Evolutionary conservation across 2,329 filamentous ascomycete species (phyloP).

Genomic region (Aspergillus sp.): DNA sequence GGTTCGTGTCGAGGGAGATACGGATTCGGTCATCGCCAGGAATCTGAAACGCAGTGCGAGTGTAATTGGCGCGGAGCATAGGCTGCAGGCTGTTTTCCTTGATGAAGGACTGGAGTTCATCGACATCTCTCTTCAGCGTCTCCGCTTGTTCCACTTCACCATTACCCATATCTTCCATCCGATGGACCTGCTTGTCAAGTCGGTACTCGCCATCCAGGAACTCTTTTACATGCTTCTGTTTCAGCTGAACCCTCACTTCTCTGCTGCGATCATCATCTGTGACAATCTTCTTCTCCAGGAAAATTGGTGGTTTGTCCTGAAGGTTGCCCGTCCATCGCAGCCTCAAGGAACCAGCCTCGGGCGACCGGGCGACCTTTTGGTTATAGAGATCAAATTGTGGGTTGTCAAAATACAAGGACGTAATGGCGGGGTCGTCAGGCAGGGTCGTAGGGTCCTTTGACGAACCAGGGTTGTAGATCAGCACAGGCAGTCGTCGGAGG

Average conservation of each 20-base stretch:
- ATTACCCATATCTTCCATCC: constrained; percentile 75
- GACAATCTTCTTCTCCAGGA: constrained; percentile 85
- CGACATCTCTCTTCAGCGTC: constrained; percentile 67
- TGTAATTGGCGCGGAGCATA: constrained; percentile 86
- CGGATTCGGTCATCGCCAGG: constrained; percentile 86
- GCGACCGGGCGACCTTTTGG: constrained; percentile 73
- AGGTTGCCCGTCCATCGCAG: constrained; percentile 91
- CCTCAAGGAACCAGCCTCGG: constrained; percentile 76
- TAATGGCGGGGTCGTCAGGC: constrained; percentile 81
- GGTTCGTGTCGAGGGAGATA: constrained; percentile 87
- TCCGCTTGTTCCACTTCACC: constrained; percentile 65
- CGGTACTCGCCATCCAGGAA: constrained; percentile 86
- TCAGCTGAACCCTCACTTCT: constrained; percentile 78
- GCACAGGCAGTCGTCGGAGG: constrained; percentile 80
- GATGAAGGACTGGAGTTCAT: constrained; percentile 77
- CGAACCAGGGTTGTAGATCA: constrained; percentile 86
- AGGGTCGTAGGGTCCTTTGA: constrained; percentile 77
- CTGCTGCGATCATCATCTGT: constrained; percentile 72
- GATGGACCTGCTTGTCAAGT: constrained; percentile 85
- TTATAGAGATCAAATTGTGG: constrained; percentile 80
- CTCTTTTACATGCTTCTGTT: constrained; percentile 87
- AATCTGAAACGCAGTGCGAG: constrained; percentile 93
- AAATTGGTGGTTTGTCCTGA: constrained; percentile 72
- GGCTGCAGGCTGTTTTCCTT: constrained; percentile 75
- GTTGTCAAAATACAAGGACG: constrained; percentile 94